phyloP scores from a whole-genome alignment of 2,329 filamentous ascomycete genomes.

The Xylariaceae sp. region DNA sequence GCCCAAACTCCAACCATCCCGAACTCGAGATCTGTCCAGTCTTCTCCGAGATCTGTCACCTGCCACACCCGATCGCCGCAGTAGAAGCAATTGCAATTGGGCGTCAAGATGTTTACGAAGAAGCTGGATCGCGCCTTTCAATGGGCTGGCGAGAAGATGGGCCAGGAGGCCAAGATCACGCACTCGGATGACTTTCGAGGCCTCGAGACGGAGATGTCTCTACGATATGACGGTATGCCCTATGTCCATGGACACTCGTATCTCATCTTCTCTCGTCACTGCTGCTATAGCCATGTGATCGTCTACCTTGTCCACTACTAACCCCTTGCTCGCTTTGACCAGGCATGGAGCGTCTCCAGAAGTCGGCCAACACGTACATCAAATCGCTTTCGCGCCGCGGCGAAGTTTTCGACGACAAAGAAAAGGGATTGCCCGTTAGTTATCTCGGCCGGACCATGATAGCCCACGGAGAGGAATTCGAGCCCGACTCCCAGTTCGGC shows the following conservation, averaged over 20 bases:
- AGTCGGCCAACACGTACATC: conserved; percentile 77
- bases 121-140: conserved; percentile 94
- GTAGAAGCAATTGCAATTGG: conserved; percentile 3
- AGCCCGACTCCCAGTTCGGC: conserved; percentile 84
- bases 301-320: conserved; percentile 2
- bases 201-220: conserved; percentile 82
- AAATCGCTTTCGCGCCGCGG: conserved; percentile 82
- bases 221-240: conserved; percentile 75
- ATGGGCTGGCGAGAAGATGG: conserved; percentile 98
- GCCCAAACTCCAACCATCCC: not conserved
- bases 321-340: conserved; percentile 2
- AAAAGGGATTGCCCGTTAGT: conserved; percentile 75
- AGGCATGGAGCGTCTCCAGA: conserved; percentile 90
- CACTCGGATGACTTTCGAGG: conserved; percentile 87
- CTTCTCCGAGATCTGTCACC: no score
- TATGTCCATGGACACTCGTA: not conserved
- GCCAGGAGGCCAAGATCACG: conserved; percentile 78
- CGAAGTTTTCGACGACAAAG: conserved; percentile 75
- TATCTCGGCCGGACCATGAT: conserved; percentile 83
- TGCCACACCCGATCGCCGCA: conserved; percentile 1
- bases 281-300: not conserved
- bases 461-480: conserved; percentile 85
- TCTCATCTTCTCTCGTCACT: not conserved
- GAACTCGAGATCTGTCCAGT: no score
- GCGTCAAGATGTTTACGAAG: conserved; percentile 58